A percentile compares a stretch with the other conserved stretches of the same genome.
phyloP scores from a whole-genome alignment of 768 basidiomycete species.

The Mycena alexandri region DNA sequence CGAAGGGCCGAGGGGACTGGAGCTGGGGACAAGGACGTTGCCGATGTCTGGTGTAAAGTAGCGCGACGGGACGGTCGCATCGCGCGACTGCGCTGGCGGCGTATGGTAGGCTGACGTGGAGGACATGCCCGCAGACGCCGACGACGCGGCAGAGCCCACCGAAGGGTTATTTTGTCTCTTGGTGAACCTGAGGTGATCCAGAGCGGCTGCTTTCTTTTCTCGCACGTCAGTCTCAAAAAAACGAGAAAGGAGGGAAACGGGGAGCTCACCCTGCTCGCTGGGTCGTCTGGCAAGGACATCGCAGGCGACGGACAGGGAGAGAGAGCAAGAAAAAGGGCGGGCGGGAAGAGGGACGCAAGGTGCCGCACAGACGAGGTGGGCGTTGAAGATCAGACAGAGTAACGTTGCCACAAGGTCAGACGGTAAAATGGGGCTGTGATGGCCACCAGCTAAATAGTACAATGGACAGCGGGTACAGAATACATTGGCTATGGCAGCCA shows the following conservation, averaged over 20 bases:
- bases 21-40: slow-evolving; percentile 80
- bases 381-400: slow-evolving; percentile 3
- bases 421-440: slow-evolving; percentile 19
- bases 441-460: slow-evolving; percentile 19
- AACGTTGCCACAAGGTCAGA: slow-evolving; percentile 1
- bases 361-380: not conserved
- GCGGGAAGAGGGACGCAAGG: not conserved
- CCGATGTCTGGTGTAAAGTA: slow-evolving; percentile 68
- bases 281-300: slow-evolving; percentile 28
- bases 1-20: slow-evolving; percentile 70
- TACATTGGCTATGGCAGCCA: not conserved
- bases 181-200: slow-evolving; percentile 62
- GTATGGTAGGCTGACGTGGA: slow-evolving; percentile 44
- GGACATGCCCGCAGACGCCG: slow-evolving; percentile 41
- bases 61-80: slow-evolving; percentile 76
- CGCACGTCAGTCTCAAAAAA: slow-evolving; percentile 41
- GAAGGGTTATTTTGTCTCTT: slow-evolving; percentile 51
- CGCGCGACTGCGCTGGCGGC: slow-evolving; percentile 79
- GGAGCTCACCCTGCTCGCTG: slow-evolving; percentile 27
- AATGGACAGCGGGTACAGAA: slow-evolving; percentile 11
- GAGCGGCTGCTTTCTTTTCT: slow-evolving; percentile 47
- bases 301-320: slow-evolving; percentile 20
- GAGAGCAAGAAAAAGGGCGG: slow-evolving; percentile 26
- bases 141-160: slow-evolving; percentile 44
- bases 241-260: slow-evolving; percentile 33